Percentiles rank a stretch among this genome's conserved stretches.
Evolutionary conservation across 495 filamentous ascomycete genomes (phyloP).

Genomic region (Neurospora hispaniola): DNA sequence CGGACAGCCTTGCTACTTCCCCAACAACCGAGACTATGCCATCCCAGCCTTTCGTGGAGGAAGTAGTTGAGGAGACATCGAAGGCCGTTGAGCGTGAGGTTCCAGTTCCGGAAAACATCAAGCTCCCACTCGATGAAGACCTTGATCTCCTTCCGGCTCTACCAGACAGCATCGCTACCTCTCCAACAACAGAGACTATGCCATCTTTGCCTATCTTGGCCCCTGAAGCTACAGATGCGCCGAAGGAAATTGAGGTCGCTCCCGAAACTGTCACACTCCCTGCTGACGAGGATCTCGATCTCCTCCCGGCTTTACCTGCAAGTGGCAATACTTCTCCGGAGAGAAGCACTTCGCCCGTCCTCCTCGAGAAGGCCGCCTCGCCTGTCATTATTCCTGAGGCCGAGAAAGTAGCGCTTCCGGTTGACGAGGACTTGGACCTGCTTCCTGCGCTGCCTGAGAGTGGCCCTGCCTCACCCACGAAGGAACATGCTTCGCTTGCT

Average conservation of each 20-base stretch:
- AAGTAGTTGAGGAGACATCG: not conserved
- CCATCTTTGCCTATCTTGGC: not conserved
- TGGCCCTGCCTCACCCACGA: not conserved
- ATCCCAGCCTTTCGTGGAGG: not conserved
- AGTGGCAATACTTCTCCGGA: not conserved
- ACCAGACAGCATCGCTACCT: not conserved
- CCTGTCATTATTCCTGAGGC: not conserved
- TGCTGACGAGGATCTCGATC: not conserved
- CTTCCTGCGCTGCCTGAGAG: slow-evolving; percentile 1
- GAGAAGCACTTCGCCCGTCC: not conserved
- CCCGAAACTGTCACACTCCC: not conserved
- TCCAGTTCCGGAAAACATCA: not conserved
- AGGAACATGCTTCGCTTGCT: not conserved
- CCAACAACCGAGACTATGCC: not conserved
- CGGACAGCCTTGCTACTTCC: not conserved
- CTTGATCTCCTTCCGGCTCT: not conserved
- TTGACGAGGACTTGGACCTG: not conserved
- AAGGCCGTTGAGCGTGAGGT: not conserved
- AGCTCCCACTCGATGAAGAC: not conserved
- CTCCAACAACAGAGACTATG: not conserved
- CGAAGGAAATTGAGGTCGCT: not conserved
- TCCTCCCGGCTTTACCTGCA: not conserved
- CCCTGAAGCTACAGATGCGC: not conserved
- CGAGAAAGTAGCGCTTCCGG: not conserved
- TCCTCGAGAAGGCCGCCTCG: not conserved